phyloP scores from a whole-genome alignment of 169 alveolate genomes.

The Plasmodium reichenowi region DNA sequence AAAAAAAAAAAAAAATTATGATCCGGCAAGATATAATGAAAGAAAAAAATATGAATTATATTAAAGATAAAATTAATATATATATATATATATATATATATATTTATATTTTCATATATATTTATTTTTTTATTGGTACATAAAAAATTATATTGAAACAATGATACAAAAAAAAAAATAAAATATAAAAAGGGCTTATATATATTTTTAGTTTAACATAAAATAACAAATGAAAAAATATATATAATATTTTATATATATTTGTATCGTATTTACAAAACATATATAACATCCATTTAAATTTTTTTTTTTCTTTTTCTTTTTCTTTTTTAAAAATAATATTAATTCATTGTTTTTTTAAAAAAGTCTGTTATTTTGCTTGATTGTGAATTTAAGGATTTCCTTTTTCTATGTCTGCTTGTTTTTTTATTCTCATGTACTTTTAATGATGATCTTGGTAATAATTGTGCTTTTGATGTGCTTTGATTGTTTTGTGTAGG shows the following conservation, averaged over 20 bases:
- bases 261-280: too few species aligned
- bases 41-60: too few species aligned
- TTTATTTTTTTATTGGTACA: neutral
- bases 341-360: slow-evolving; percentile 19
- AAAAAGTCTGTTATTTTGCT: slow-evolving; percentile 68
- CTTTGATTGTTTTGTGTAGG: neutral
- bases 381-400: slow-evolving; percentile 33
- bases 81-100: too few species aligned
- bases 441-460: slow-evolving; percentile 13
- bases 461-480: neutral
- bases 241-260: too few species aligned
- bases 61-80: too few species aligned
- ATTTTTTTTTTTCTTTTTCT: too few species aligned
- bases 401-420: slow-evolving; percentile 10
- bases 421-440: neutral
- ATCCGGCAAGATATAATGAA: too few species aligned
- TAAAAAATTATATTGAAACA: neutral
- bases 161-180: neutral
- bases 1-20: too few species aligned
- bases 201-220: neutral
- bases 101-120: too few species aligned
- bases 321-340: neutral
- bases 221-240: neutral
- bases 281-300: too few species aligned
- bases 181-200: neutral